Evolutionary conservation across 2,329 filamentous ascomycete species (phyloP), one percentile per base, ranked within the genome.

Genomic region (Hymenoscyphus repandus): DNA sequence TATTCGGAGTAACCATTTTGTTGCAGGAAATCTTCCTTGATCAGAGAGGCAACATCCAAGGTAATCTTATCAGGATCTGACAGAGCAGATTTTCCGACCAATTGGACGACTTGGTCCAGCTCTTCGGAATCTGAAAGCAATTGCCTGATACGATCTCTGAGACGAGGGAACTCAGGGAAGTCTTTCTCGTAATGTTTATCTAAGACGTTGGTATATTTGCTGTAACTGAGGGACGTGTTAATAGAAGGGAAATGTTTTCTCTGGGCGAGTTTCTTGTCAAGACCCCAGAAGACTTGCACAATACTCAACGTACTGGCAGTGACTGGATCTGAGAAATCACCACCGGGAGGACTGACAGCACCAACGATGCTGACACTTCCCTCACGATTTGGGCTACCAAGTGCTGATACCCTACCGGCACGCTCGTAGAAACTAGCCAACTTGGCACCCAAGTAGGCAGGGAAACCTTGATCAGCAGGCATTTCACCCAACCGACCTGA

Each of bases 1-100:
- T 99, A 97, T 72, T 97, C 90, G 61, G 88, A 93, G 82, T 99
- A 99, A 57, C 93, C 93, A 74, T 99, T 99, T 72, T 99, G 93
- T 74, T 99, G 93, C 68, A 99, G 70, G 76, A 99, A 99, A 70
- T 99, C 93, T 68, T 99, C 93, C 82, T 99, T 99, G 72, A 99
- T 76, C 62, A 99, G 75, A 15, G 82, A 85, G 15, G 93, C 88
- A 56, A 99, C 83, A 68, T 97, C 95, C 47, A 99, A 79, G 0
- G 91, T 96, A 65, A 99, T 99, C 83, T 99, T 99, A 79, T 99
- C 93, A 6, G 88, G 83, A 68, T 99, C 93, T 54, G 92, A 95
- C 58, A 99, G 76, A 27, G 93, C 93, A 50, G 90, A 95, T 76
- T 99, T 99, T 69, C 93, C 93, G 59, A 99, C 93, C 56, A 99